phyloP scores from a whole-genome alignment of 2,329 filamentous ascomycete genomes.

The Paecilomyces variotii region DNA sequence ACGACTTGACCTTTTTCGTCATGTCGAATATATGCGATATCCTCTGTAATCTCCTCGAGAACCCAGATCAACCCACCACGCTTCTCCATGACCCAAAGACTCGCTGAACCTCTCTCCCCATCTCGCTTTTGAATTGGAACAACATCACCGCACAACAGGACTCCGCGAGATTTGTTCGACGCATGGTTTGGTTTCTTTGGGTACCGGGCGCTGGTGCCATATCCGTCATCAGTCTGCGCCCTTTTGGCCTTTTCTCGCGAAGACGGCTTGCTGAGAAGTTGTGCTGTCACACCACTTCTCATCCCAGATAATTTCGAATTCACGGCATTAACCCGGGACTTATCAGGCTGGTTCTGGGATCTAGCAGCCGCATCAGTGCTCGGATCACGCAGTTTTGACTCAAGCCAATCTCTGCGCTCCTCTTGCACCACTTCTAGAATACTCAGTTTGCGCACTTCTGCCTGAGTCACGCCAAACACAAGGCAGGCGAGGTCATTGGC shows the following conservation, averaged over 20 bases:
- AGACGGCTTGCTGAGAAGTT: conserved; percentile 74
- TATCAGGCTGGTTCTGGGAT: conserved; percentile 25
- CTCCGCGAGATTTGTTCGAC: conserved; percentile 72
- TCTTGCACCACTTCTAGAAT: conserved; percentile 92
- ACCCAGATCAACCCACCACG: conserved; percentile 92
- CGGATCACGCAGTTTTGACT: conserved; percentile 67
- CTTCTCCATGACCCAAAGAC: conserved; percentile 98
- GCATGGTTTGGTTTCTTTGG: conserved; percentile 58
- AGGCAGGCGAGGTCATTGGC: conserved; percentile 95
- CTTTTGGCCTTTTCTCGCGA: conserved; percentile 44
- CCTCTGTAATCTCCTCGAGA: conserved; percentile 92
- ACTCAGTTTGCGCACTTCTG: conserved; percentile 87
- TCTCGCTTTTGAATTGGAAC: conserved; percentile 96
- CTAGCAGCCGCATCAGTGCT: conserved; percentile 42
- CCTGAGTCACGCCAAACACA: conserved; percentile 97
- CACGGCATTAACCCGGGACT: conserved; percentile 27
- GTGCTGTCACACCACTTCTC: conserved; percentile 78
- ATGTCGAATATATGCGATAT: conserved; percentile 68
- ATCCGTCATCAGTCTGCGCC: conserved; percentile 53
- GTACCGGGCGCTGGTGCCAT: conserved; percentile 37
- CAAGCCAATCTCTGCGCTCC: conserved; percentile 81
- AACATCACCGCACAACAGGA: conserved; percentile 92
- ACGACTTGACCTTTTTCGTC: conserved; percentile 70
- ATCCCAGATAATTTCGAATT: conserved; percentile 47
- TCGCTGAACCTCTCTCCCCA: conserved; percentile 82